Conservation (phyloP, 768 basidiomycete species). For the Xerocomellus chrysenteron region DNA sequence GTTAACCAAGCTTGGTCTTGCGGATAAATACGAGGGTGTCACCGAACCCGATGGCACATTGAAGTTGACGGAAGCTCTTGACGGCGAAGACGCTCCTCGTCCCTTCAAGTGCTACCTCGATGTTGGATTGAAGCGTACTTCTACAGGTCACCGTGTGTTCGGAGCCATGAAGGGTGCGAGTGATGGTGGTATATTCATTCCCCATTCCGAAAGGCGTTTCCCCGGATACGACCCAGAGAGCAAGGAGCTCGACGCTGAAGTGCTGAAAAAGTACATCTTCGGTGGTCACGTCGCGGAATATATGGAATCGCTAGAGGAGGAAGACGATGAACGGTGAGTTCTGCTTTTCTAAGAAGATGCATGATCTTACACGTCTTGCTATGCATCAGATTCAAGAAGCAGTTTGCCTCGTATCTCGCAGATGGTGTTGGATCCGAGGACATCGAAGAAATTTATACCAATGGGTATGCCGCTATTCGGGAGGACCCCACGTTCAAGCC, state of each 20-base stretch:
- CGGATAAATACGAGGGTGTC: slow-evolving; percentile 97
- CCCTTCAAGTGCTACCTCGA: slow-evolving; percentile 99
- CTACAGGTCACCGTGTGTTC: slow-evolving; percentile 96
- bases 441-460: slow-evolving; percentile 93
- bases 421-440: slow-evolving; percentile 95
- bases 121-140: slow-evolving; percentile 96
- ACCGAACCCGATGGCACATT: slow-evolving; percentile 88
- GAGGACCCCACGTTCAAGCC: slow-evolving; percentile 91
- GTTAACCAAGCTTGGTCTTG: slow-evolving; percentile 90
- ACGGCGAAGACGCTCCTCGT: slow-evolving; percentile 89
- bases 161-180: slow-evolving; percentile 98
- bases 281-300: slow-evolving; percentile 99
- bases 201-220: slow-evolving; percentile 97
- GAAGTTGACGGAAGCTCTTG: slow-evolving; percentile 77
- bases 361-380: slow-evolving; percentile 5
- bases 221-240: slow-evolving; percentile 93
- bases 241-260: slow-evolving; percentile 92
- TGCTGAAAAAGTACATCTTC: slow-evolving; percentile 95
- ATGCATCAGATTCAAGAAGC: slow-evolving; percentile 84
- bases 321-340: slow-evolving; percentile 91
- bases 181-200: slow-evolving; percentile 97
- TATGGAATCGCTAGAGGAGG: slow-evolving; percentile 99
- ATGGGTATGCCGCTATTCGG: slow-evolving; percentile 93
- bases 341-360: not conserved
- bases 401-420: slow-evolving; percentile 92